Base-by-base conservation (phyloP, 108 stramenopile species). In the Skeletonema grethae region DNA sequence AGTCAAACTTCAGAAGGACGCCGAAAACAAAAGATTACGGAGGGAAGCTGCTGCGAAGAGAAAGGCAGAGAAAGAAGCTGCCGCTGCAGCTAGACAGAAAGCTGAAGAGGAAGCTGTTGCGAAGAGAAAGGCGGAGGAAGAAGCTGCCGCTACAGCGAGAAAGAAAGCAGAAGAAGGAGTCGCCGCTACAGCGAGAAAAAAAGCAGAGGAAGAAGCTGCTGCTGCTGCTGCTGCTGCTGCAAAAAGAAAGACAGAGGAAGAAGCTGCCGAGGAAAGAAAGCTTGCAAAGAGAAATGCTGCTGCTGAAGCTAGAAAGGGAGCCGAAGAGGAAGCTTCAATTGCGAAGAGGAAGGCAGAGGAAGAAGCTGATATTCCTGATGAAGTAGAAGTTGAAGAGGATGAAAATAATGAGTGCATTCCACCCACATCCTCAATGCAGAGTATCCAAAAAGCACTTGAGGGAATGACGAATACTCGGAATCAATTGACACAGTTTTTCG, bases 341-440 rank as follows among this genome's bases (percentile, higher is more conserved):
- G 25, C 25, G 1, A 28, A 28, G 25, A 28, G 25, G 1, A 28
- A 28, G 25, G 25, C 25, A 28, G 25, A 0, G 25, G 25, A 28
- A 28, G 25, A 28, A 28, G 25, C 25, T 1, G 25, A 28, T 28
- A 28, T 28, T 28, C 25, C 63, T 29, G 31, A 39, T 10, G 35
- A 65, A 10, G 1, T 50, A 20, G 39, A 41, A 25, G 35, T 29
- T 29, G 68, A 69, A 34, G 48, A 43, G 28, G 56, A 53, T 64
- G 34, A 18, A 32, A 55, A 56, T 57, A 32, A 15, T 60, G 36
- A 39, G 11, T 63, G 62, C 38, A 63, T 63, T 10, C 35, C 62
- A 63, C 16, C 35, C 20, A 63, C 62, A 53, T 22, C 20, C 6
- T 9, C 18, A 53, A 53, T 53, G 50, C 18, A 53, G 50, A 1